Evolutionary conservation across 441 rosid species (phyloP), one percentile per base, ranked within the genome.

Genomic region (Jatropha multifida): DNA sequence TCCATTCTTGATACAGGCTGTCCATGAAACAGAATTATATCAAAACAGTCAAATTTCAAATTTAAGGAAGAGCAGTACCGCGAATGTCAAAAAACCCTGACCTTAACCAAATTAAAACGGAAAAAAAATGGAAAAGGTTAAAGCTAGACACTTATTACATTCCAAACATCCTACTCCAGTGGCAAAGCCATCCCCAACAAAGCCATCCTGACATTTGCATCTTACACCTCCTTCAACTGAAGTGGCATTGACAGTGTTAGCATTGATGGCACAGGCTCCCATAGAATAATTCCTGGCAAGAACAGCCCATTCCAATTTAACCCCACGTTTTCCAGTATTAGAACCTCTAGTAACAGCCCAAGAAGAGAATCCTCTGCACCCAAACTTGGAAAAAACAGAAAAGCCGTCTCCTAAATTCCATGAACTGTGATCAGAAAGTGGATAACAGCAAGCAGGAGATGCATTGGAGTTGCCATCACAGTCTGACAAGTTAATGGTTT

Each of bases 261-360:
- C 88, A 73, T 88, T 85, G 38, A 4, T 70, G 55, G 82, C 88
- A 76, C 98, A 94, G 59, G 70, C 67, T 70, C 74, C 71, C 2
- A 49, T 71, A 0, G 97, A 83, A 10, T 68, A 78, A 69, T 92
- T 94, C 72, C 70, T 72, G 0, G 42, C 46, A 13, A 93, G 97
- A 79, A 94, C 71, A 0, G 90, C 97, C 97, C 97, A 94, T 73
- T 92, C 98, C 73, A 94, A 74, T 79, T 94, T 94, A 42, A 94
- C 91, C 44, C 97, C 98, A 5, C 91, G 89, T 74, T 82, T 86
- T 18, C 92, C 97, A 3, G 68, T 76, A 20, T 80, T 89, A 12
- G 84, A 80, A 2, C 96, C 97, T 4, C 91, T 71, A 0, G 87
- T 78, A 79, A 90, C 90, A 64, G 85, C 85, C 98, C 98, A 94